A percentile compares a stretch with the other conserved stretches of the same genome.
Conservation (phyloP, 495 filamentous ascomycete genomes). For the Aspergillus biplanus region DNA sequence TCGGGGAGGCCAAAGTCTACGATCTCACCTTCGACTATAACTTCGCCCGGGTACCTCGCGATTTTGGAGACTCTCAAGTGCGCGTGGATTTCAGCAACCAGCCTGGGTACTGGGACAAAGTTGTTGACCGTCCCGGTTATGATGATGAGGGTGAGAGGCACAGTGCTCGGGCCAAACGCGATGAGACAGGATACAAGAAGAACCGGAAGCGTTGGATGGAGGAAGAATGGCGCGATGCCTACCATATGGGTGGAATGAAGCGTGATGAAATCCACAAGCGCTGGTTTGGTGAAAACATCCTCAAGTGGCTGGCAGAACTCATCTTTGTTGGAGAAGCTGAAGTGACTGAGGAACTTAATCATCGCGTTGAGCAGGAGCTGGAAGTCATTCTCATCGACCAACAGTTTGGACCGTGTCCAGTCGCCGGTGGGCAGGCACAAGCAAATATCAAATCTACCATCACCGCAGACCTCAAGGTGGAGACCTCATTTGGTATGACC, state of each 20-base stretch:
- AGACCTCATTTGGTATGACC: constrained; percentile 33
- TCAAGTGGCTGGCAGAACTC: constrained; percentile 13
- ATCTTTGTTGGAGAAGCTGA: constrained; percentile 14
- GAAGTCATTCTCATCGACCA: constrained; percentile 22
- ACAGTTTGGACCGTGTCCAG: constrained; percentile 24
- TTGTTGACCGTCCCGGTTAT: constrained; percentile 28
- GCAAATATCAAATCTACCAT: constrained; percentile 17
- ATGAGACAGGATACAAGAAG: constrained; percentile 4
- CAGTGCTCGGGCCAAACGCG: constrained; percentile 20
- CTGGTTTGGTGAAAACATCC: constrained; percentile 9
- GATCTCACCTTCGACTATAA: constrained; percentile 41
- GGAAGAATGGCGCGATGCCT: constrained; percentile 35
- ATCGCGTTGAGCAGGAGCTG: constrained; percentile 22
- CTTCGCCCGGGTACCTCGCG: constrained; percentile 34
- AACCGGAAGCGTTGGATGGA: constrained; percentile 40
- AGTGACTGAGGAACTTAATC: constrained; percentile 25
- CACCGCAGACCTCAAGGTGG: constrained; percentile 21
- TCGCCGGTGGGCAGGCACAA: constrained; percentile 24
- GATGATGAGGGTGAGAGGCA: constrained; percentile 11
- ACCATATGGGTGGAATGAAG: constrained; percentile 23
- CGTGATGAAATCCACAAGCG: constrained; percentile 12
- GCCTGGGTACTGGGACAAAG: constrained; percentile 37
- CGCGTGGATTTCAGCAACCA: constrained; percentile 43
- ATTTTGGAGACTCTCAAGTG: constrained; percentile 34
- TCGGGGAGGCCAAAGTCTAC: constrained; percentile 21